Percentiles rank a stretch among this genome's conserved stretches.
These are phyloP conservation scores for Triticum dicoccoides DNA, from an alignment of 176 grass and related monocot genomes.

Conservation along the genomic window DNA sequence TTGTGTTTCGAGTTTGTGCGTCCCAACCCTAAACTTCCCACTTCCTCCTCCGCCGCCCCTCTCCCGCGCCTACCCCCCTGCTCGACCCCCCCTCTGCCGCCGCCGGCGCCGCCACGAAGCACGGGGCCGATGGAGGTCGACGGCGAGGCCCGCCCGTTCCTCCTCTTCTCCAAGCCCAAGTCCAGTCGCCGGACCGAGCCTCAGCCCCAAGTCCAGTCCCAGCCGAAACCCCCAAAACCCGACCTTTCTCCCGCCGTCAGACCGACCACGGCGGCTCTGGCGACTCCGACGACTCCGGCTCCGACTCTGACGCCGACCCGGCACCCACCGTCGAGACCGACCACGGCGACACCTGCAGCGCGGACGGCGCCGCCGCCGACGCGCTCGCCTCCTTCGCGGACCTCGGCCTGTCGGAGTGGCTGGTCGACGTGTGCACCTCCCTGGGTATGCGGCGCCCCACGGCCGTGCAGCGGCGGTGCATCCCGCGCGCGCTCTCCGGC, in stretches of 20 bases:
- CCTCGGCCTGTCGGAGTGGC: conserved; percentile 77
- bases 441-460: conserved; percentile 64
- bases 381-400: conserved; percentile 47
- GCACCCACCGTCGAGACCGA: conserved; percentile 20
- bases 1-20: background rate
- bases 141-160: conserved; percentile 47
- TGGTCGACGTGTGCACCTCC: conserved; percentile 55
- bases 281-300: background rate
- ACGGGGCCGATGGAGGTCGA: conserved; percentile 39
- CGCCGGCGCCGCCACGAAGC: background rate
- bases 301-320: background rate
- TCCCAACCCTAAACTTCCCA: background rate
- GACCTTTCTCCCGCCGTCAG: background rate
- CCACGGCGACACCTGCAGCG: background rate
- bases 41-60: background rate
- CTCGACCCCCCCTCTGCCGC: background rate
- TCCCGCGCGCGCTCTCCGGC: conserved; percentile 74
- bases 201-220: background rate
- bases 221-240: background rate
- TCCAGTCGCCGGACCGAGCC: background rate
- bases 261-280: background rate
- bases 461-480: conserved; percentile 75
- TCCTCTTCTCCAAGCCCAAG: conserved; percentile 45
- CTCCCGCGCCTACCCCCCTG: background rate
- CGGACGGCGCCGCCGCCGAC: background rate